A percentile compares a stretch with the other conserved stretches of the same genome.
These are phyloP conservation scores for Nadsonia starkeyi-henricii DNA, from an alignment of 1,139 yeast genomes.

Conservation along the genomic window DNA sequence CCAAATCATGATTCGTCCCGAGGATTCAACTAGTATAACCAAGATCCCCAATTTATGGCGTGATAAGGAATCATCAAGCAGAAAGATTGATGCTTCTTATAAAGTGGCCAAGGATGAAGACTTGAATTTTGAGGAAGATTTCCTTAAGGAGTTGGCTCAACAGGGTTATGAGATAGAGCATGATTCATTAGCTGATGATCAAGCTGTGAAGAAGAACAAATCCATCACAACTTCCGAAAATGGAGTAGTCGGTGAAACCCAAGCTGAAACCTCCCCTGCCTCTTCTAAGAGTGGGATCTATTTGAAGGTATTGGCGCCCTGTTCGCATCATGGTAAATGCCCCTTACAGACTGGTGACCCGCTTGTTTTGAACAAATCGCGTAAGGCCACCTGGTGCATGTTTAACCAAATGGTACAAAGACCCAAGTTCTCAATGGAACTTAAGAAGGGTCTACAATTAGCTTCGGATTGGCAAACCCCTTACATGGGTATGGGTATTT, in stretches of 20 bases:
- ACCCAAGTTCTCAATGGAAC: conserved; percentile 64
- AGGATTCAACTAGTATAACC: conserved; percentile 41
- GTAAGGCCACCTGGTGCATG: conserved; percentile 51
- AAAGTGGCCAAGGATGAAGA: conserved; percentile 13
- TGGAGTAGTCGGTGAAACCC: not conserved
- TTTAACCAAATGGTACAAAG: conserved; percentile 61
- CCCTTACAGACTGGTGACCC: conserved; percentile 68
- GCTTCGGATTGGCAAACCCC: conserved; percentile 61
- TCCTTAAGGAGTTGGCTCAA: conserved; percentile 32
- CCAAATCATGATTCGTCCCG: conserved; percentile 78
- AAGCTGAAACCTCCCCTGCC: not conserved
- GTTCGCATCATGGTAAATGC: conserved; percentile 77
- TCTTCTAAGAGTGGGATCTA: conserved; percentile 5
- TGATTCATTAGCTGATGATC: not conserved
- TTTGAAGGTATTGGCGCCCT: conserved; percentile 59
- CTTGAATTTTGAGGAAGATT: conserved; percentile 16
- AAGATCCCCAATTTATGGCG: conserved; percentile 63
- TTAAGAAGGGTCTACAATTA: conserved; percentile 66
- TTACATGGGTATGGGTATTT: conserved; percentile 20
- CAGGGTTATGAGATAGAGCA: conserved; percentile 36
- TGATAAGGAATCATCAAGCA: conserved; percentile 33
- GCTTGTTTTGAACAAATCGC: conserved; percentile 47
- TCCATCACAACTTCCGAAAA: not conserved
- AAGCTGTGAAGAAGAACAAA: not conserved
- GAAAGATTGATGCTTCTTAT: conserved; percentile 18